These are phyloP conservation scores for Solanum hybrid DNA, from an alignment of 305 asterid species.

Conservation along the genomic window DNA sequence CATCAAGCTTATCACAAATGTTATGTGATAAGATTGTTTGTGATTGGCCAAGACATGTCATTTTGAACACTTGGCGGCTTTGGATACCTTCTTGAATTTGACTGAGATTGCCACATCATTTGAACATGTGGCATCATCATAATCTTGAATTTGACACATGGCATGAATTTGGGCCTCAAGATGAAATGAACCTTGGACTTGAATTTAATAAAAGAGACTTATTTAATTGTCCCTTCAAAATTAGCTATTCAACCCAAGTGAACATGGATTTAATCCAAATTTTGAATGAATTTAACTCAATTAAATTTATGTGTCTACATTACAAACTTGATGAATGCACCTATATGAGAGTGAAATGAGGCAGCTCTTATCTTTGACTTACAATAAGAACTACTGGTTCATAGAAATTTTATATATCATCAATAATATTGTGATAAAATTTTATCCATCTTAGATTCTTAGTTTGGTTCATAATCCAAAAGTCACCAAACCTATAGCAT, in stretches of 20 bases:
- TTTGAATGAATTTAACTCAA: neutral
- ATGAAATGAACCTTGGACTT: neutral
- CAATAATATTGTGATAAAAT: neutral
- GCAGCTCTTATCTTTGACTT: neutral
- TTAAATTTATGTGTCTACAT: neutral
- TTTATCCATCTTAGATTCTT: neutral
- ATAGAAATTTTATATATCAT: neutral
- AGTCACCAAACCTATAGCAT: neutral
- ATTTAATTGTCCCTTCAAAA: neutral
- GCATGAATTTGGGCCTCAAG: neutral
- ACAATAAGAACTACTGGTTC: neutral
- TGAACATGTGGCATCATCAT: neutral
- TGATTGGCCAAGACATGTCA: neutral
- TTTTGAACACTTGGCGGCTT: neutral
- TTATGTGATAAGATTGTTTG: neutral
- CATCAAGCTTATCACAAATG: neutral
- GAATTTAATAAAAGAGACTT: neutral
- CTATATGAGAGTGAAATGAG: neutral
- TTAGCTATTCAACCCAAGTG: neutral
- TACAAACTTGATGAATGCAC: neutral
- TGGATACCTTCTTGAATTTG: neutral
- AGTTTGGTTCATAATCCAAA: neutral
- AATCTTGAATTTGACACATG: neutral
- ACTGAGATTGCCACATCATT: neutral
- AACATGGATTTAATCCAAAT: neutral